Evolutionary conservation across 2,329 filamentous ascomycete species (phyloP), one percentile per base, ranked within the genome.

Genomic region (Anthostomella pinea): DNA sequence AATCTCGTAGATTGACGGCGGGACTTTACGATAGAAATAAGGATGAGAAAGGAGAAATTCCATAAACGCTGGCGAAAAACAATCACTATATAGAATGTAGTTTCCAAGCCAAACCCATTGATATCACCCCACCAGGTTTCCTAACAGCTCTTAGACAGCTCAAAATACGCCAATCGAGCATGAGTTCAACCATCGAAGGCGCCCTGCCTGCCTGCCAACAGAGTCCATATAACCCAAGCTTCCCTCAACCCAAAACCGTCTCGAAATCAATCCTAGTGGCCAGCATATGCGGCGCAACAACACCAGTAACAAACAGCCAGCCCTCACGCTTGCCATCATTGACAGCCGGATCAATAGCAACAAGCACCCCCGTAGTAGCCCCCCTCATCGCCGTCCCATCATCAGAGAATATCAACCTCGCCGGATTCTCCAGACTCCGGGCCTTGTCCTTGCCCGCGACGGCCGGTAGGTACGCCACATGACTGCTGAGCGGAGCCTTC

Each of bases 251-350:
- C 11, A 50, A 13, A n/a, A 26, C 33, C 8, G 33, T 40, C 36
- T 44, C 49, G 11, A 81, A 53, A 45, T 77, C 66, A 20, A 81
- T 67, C 53, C 72, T 71, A 14, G 74, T 64, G 8, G 74, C 75
- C 42, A 79, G 52, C 21, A 72, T 59, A 38, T 56, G 67, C 20
- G 63, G 59, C 3, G 74, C 70, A 41, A 73, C 42, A 37, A 78
- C 76, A 0, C 79, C 77, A 0, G 76, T 76, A 2, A 73, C 68
- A 53, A 77, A 81, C 11, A 82, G 51, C 74, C 75, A 79, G 0
- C 68, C 78, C 41, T 67, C 66, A 13, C 70, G 66, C 47, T 66
- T 62, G 0, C 67, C 66, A 0, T 45, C 58, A 30, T 70, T 67
- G 9, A 60, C 48, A 10, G 52, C 50, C 0, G 74, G 73, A 24